Evolutionary conservation across 108 stramenopile genomes (phyloP).

Genomic region (Pseudonitzschia pungens): DNA sequence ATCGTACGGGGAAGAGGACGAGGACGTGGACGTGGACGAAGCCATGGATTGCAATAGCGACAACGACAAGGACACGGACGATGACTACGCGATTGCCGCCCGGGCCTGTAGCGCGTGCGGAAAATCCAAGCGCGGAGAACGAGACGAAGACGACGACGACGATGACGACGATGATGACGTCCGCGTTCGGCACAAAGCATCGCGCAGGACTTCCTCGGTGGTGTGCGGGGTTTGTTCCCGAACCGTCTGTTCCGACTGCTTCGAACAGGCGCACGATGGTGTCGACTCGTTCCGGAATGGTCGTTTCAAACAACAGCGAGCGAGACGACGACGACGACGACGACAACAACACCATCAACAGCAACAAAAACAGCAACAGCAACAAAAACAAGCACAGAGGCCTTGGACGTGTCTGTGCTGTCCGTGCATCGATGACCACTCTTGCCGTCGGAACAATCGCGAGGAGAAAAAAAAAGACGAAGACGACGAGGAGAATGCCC

Average conservation of each 20-base stretch:
- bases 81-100: not conserved
- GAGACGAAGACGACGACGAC: too few relatives aligned
- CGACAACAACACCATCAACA: not conserved
- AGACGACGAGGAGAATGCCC: not conserved
- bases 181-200: too few relatives aligned
- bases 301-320: not conserved
- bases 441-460: not conserved
- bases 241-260: too few relatives aligned
- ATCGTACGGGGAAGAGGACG: not conserved
- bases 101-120: too few relatives aligned
- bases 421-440: not conserved
- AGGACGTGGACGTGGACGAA: not conserved
- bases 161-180: too few relatives aligned
- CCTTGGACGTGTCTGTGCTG: not conserved
- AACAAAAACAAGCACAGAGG: too few relatives aligned
- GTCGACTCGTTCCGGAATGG: too few relatives aligned
- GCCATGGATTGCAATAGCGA: not conserved
- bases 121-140: too few relatives aligned
- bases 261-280: too few relatives aligned
- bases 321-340: not conserved
- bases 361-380: not conserved
- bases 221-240: too few relatives aligned
- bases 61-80: not conserved
- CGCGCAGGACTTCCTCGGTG: too few relatives aligned
- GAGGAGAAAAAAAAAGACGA: not conserved